These are phyloP conservation scores for Melastoma candidum DNA, from an alignment of 441 rosid species.

Conservation along the genomic window DNA sequence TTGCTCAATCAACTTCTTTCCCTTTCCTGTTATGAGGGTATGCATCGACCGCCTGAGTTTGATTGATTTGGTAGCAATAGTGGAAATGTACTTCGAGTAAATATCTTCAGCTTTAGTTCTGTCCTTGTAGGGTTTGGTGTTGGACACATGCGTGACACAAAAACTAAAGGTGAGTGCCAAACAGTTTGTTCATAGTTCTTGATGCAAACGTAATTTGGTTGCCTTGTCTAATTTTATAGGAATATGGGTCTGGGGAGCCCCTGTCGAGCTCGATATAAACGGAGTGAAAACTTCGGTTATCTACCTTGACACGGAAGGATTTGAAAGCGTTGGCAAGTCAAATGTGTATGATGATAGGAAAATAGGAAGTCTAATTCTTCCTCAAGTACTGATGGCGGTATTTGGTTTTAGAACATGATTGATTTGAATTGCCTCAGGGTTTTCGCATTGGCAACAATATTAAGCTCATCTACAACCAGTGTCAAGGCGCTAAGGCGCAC, in stretches of 20 bases:
- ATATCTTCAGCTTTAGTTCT: slow-evolving; percentile 9
- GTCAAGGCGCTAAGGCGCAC: too few relatives aligned
- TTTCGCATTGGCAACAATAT: slow-evolving; percentile 91
- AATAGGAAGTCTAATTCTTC: background rate
- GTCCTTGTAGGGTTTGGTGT: slow-evolving; percentile 85
- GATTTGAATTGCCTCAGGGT: slow-evolving; percentile 44
- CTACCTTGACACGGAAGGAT: slow-evolving; percentile 97
- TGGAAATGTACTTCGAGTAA: slow-evolving; percentile 7
- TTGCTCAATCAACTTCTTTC: slow-evolving; percentile 97
- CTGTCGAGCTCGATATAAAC: slow-evolving; percentile 59
- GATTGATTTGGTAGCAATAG: slow-evolving; percentile 7
- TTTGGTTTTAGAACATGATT: background rate
- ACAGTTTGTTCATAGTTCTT: slow-evolving; percentile 8
- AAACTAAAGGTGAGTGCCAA: slow-evolving; percentile 71
- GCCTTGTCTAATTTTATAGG: slow-evolving; percentile 37
- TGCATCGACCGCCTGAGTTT: slow-evolving; percentile 11
- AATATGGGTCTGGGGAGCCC: slow-evolving; percentile 98
- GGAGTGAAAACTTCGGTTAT: slow-evolving; percentile 82
- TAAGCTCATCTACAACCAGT: slow-evolving; percentile 75
- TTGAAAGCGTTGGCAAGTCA: slow-evolving; percentile 99
- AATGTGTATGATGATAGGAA: slow-evolving; percentile 98
- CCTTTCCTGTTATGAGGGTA: slow-evolving; percentile 95
- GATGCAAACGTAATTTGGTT: slow-evolving; percentile 6
- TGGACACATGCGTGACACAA: slow-evolving; percentile 99
- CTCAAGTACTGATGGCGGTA: too few relatives aligned